A percentile compares a stretch with the other conserved stretches of the same genome.
phyloP scores from a whole-genome alignment of 2,329 filamentous ascomycete species.

The Aspergillus fijiensis region DNA sequence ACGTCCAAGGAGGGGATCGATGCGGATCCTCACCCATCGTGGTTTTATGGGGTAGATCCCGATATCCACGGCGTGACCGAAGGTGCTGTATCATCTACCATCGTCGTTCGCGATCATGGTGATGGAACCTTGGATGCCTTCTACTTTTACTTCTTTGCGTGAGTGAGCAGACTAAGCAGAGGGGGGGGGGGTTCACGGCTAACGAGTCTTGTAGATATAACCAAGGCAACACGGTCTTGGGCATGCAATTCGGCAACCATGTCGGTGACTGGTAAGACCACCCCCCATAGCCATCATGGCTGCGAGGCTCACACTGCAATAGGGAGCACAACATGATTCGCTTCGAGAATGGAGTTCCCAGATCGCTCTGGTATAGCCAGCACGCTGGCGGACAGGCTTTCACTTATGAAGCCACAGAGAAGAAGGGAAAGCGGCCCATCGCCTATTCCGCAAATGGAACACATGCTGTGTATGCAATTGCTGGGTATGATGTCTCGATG shows the following conservation, averaged over 20 bases:
- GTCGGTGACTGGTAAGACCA: slow-evolving; percentile 59
- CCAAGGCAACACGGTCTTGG: slow-evolving; percentile 19
- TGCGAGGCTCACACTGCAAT: background rate
- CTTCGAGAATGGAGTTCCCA: slow-evolving; percentile 57
- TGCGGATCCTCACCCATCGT: slow-evolving; percentile 42
- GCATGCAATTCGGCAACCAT: slow-evolving; percentile 57
- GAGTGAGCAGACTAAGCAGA: slow-evolving; percentile 13
- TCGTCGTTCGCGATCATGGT: slow-evolving; percentile 60
- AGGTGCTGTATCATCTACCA: slow-evolving; percentile 50
- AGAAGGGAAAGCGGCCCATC: slow-evolving; percentile 55
- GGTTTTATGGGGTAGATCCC: slow-evolving; percentile 56
- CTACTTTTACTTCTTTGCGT: slow-evolving; percentile 64
- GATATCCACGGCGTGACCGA: slow-evolving; percentile 52
- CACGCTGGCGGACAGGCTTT: slow-evolving; percentile 65
- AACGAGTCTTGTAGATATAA: too few relatives aligned
- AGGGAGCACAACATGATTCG: slow-evolving; percentile 68
- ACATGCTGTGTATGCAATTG: slow-evolving; percentile 64
- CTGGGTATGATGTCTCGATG: slow-evolving; percentile 37
- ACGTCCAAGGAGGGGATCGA: slow-evolving; percentile 52
- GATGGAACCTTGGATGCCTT: slow-evolving; percentile 57
- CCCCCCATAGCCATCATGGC: background rate
- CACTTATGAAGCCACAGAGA: slow-evolving; percentile 56
- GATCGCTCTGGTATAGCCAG: slow-evolving; percentile 62
- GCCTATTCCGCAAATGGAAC: slow-evolving; percentile 60
- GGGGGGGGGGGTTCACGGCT: too few relatives aligned